phyloP scores from a whole-genome alignment of 345 rosid genomes.

The Reutealis trisperma region DNA sequence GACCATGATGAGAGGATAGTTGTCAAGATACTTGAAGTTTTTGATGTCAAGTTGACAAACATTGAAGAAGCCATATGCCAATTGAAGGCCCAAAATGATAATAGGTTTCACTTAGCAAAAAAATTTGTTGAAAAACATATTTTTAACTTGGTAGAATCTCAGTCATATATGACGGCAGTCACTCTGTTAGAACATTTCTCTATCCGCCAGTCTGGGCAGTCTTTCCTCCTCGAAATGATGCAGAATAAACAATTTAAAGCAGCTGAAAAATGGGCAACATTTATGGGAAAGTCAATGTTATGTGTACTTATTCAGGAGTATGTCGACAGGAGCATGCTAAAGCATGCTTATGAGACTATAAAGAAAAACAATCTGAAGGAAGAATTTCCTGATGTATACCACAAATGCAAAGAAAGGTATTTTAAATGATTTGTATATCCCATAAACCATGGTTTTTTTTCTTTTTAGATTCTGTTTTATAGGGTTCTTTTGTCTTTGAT shows the following conservation, averaged over 20 bases:
- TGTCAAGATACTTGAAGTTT: slow-evolving; percentile 59
- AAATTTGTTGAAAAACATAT: slow-evolving; percentile 62
- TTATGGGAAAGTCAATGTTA: slow-evolving; percentile 83
- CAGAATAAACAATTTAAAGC: slow-evolving; percentile 68
- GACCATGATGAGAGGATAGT: slow-evolving; percentile 62
- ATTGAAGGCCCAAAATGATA: slow-evolving; percentile 31
- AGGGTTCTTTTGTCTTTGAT: slow-evolving; percentile 1
- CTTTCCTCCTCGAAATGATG: slow-evolving; percentile 76
- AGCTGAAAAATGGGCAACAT: slow-evolving; percentile 93
- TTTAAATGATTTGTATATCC: slow-evolving; percentile 12
- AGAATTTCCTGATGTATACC: slow-evolving; percentile 70
- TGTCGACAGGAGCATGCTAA: slow-evolving; percentile 68
- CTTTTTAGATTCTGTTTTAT: background rate
- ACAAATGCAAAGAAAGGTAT: slow-evolving; percentile 82
- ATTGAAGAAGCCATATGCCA: slow-evolving; percentile 53
- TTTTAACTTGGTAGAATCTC: slow-evolving; percentile 50
- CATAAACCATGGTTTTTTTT: background rate
- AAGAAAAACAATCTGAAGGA: slow-evolving; percentile 70
- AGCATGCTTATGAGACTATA: slow-evolving; percentile 64
- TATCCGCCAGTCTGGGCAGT: slow-evolving; percentile 65
- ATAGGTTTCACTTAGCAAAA: slow-evolving; percentile 35
- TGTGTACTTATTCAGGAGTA: slow-evolving; percentile 68
- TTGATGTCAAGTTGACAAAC: slow-evolving; percentile 51
- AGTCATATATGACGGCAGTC: slow-evolving; percentile 76
- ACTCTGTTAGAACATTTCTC: slow-evolving; percentile 76